phyloP scores from a whole-genome alignment of 163 green algal genomes.

The Smithsoniella earleae region DNA sequence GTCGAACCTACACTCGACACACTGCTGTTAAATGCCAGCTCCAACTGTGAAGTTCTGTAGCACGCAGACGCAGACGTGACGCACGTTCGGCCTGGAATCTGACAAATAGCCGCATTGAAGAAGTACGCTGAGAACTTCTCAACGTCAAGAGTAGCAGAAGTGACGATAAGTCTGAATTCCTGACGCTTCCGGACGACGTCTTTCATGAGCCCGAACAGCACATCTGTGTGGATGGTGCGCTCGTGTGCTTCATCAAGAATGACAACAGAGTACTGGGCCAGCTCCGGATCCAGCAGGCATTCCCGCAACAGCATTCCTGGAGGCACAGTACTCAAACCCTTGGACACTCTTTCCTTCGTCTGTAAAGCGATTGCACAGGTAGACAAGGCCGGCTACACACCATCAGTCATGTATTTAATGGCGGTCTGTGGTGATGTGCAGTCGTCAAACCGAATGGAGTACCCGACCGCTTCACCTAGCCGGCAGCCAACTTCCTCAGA shows the following conservation, averaged over 20 bases:
- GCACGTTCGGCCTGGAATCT: constrained; percentile 82
- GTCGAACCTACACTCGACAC: constrained; percentile 11
- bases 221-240: constrained; percentile 96
- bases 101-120: constrained; percentile 94
- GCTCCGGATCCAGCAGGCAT: constrained; percentile 74
- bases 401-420: constrained; percentile 92
- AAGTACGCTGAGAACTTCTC: constrained; percentile 98
- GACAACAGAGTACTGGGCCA: constrained; percentile 74
- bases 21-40: no score
- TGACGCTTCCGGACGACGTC: constrained; percentile 54
- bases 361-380: no score
- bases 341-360: no score
- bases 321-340: no score
- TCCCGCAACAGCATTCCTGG: constrained; percentile 91
- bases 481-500: constrained; percentile 86
- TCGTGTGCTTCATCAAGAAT: constrained; percentile 98
- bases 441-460: constrained; percentile 89
- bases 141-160: constrained; percentile 87
- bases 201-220: constrained; percentile 97
- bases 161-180: constrained; percentile 94
- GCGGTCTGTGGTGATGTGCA: constrained; percentile 75
- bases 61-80: not conserved
- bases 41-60: no score
- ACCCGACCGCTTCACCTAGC: constrained; percentile 79
- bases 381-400: no score